A percentile compares a stretch with the other conserved stretches of the same genome.
phyloP scores from a whole-genome alignment of 2,329 filamentous ascomycete genomes.

The Hypoxylon sp. region DNA sequence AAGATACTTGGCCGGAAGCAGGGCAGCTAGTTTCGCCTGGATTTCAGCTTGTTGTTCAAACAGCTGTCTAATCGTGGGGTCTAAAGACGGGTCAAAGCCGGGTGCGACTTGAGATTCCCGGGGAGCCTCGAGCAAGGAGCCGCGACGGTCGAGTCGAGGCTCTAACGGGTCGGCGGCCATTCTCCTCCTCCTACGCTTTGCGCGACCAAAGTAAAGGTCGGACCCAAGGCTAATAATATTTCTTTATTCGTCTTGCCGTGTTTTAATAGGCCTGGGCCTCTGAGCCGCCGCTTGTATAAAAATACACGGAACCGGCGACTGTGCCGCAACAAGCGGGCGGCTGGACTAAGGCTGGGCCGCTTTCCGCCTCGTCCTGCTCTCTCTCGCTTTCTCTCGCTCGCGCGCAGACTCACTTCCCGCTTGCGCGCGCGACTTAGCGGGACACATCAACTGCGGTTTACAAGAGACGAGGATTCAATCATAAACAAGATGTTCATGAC shows the following conservation, averaged over 20 bases:
- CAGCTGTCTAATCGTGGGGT: conserved; percentile 62
- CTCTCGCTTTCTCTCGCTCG: conserved; percentile 39
- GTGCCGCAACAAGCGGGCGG: conserved; percentile 44
- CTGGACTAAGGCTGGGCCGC: conserved; percentile 42
- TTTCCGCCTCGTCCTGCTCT: conserved; percentile 48
- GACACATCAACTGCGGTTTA: conserved; percentile 54
- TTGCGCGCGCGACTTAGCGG: conserved; percentile 43
- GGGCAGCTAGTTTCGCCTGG: conserved; percentile 64
- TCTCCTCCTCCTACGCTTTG: conserved; percentile 40
- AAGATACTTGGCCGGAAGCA: conserved; percentile 64
- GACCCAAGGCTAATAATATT: conserved; percentile 16
- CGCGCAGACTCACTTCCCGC: conserved; percentile 44
- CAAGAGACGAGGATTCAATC: conserved; percentile 40
- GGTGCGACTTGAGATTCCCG: conserved; percentile 52
- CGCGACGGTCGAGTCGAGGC: conserved; percentile 54
- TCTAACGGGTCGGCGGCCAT: conserved; percentile 54
- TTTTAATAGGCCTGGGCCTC: conserved; percentile 32
- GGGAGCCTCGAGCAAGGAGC: conserved; percentile 49
- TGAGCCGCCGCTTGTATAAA: conserved; percentile 36
- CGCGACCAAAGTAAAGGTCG: conserved; percentile 34
- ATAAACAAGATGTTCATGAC: conserved; percentile 46
- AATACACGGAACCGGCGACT: conserved; percentile 33
- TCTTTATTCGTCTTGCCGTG: conserved; percentile 14
- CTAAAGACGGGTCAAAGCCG: conserved; percentile 58
- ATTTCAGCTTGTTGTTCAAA: conserved; percentile 69